These are phyloP conservation scores for Malania oleifera DNA, from an alignment of 164 flowering plant genomes.

Conservation along the genomic window DNA sequence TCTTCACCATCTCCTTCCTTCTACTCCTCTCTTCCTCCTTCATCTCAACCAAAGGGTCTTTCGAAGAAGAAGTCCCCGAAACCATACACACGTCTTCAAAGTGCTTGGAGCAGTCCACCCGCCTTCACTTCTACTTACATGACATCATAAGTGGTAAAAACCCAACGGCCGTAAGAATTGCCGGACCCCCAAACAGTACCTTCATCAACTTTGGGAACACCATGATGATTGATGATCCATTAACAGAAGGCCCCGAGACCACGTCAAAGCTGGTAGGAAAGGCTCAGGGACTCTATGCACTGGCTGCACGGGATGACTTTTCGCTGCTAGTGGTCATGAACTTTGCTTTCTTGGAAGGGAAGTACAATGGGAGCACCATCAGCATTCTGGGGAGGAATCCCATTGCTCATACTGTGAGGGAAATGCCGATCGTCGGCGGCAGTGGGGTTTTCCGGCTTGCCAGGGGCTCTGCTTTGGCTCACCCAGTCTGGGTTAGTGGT, in stretches of 20 bases:
- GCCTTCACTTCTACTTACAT: slow-evolving; percentile 55
- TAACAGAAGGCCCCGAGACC: slow-evolving; percentile 33
- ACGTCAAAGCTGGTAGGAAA: slow-evolving; percentile 38
- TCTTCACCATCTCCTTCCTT: neutral
- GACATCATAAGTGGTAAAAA: slow-evolving; percentile 42
- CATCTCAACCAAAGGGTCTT: neutral
- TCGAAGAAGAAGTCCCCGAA: slow-evolving; percentile 5
- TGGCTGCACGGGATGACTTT: slow-evolving; percentile 18
- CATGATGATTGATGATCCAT: slow-evolving; percentile 32
- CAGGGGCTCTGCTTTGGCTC: slow-evolving; percentile 21
- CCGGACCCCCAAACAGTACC: slow-evolving; percentile 12
- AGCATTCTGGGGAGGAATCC: slow-evolving; percentile 44
- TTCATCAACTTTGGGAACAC: slow-evolving; percentile 28
- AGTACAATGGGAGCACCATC: slow-evolving; percentile 42
- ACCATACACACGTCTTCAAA: slow-evolving; percentile 3
- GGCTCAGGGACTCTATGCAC: slow-evolving; percentile 48
- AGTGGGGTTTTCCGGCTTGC: slow-evolving; percentile 21
- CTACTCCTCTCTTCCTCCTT: slow-evolving; percentile 3
- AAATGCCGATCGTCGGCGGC: slow-evolving; percentile 24
- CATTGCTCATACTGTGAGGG: slow-evolving; percentile 13
- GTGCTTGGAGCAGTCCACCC: slow-evolving; percentile 28
- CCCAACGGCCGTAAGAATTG: slow-evolving; percentile 31
- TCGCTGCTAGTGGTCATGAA: slow-evolving; percentile 38
- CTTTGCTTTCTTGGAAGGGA: slow-evolving; percentile 34
- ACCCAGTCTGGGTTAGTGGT: slow-evolving; percentile 9